These are phyloP conservation scores for Fusarium sp. DNA, from an alignment of 2,329 filamentous ascomycete genomes.

Conservation along the genomic window DNA sequence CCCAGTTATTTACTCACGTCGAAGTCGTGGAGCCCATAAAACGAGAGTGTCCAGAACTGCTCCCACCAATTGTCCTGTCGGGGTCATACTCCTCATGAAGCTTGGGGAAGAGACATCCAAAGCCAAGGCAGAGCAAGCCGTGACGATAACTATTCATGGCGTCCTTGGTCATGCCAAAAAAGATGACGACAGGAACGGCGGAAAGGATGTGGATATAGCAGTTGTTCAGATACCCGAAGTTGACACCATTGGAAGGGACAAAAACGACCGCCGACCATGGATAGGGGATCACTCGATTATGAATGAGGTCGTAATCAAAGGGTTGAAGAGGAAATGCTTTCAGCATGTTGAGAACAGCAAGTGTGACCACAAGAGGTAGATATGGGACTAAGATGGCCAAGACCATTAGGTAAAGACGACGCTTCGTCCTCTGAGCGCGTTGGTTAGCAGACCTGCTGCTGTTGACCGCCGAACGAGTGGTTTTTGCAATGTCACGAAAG, in stretches of 20 bases:
- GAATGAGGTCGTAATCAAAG: conserved; percentile 56
- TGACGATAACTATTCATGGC: conserved; percentile 60
- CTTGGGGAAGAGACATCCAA: conserved; percentile 55
- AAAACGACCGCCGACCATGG: conserved; percentile 61
- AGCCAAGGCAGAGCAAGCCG: conserved; percentile 50
- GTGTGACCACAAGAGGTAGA: conserved; percentile 56
- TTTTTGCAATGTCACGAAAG: conserved; percentile 57
- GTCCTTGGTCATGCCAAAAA: conserved; percentile 66
- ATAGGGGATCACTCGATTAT: conserved; percentile 48
- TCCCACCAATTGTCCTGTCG: conserved; percentile 38
- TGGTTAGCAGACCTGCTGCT: conserved; percentile 52
- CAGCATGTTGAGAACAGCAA: conserved; percentile 54
- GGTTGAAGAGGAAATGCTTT: conserved; percentile 41
- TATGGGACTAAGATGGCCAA: conserved; percentile 62
- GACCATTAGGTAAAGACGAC: conserved; percentile 65
- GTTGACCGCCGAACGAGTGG: conserved; percentile 51
- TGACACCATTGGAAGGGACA: conserved; percentile 52
- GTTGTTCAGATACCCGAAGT: conserved; percentile 54
- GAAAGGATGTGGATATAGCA: conserved; percentile 60
- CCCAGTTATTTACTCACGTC: conserved; percentile 26
- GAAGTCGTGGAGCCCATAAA: conserved; percentile 29
- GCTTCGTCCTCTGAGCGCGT: conserved; percentile 58
- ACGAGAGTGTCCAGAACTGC: conserved; percentile 34
- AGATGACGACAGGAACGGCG: conserved; percentile 58
- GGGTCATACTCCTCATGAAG: conserved; percentile 53